These are phyloP conservation scores for Psidium guajava DNA, from an alignment of 345 rosid species.

Conservation along the genomic window DNA sequence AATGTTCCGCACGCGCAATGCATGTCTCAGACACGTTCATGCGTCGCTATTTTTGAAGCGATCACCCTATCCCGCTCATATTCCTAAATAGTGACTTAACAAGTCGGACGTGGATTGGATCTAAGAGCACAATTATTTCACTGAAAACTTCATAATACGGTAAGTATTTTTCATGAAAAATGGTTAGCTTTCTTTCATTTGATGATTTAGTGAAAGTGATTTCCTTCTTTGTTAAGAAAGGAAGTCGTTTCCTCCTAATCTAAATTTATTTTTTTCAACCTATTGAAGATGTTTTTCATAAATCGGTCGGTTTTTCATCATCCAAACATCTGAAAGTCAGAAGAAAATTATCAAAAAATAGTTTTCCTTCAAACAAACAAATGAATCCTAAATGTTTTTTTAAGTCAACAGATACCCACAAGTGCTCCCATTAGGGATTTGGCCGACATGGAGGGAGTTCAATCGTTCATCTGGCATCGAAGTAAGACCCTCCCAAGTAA, in stretches of 20 bases:
- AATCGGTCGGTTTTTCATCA: too few relatives aligned
- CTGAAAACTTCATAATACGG: accelerated
- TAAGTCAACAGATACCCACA: accelerated
- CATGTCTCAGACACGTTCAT: background rate
- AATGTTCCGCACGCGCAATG: too few relatives aligned
- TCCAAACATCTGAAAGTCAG: background rate
- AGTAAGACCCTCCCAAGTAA: too few relatives aligned
- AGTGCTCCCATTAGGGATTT: accelerated
- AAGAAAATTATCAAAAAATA: background rate
- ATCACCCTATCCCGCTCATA: background rate
- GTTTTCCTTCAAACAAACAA: accelerated
- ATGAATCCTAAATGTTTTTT: accelerated
- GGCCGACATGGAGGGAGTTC: background rate
- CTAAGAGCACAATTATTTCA: accelerated
- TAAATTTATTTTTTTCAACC: background rate
- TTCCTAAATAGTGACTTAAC: background rate
- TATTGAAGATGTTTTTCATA: too few relatives aligned
- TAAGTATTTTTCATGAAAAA: too few relatives aligned
- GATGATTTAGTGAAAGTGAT: too few relatives aligned
- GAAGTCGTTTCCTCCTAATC: accelerated
- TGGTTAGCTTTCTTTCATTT: too few relatives aligned
- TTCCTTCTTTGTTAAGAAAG: accelerated
- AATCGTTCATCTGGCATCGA: too few relatives aligned
- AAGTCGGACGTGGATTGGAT: accelerated
- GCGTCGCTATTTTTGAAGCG: background rate